Evolutionary conservation across 139 green algal species (phyloP).

Genomic region (Chlamydomonas sphaeroides): DNA sequence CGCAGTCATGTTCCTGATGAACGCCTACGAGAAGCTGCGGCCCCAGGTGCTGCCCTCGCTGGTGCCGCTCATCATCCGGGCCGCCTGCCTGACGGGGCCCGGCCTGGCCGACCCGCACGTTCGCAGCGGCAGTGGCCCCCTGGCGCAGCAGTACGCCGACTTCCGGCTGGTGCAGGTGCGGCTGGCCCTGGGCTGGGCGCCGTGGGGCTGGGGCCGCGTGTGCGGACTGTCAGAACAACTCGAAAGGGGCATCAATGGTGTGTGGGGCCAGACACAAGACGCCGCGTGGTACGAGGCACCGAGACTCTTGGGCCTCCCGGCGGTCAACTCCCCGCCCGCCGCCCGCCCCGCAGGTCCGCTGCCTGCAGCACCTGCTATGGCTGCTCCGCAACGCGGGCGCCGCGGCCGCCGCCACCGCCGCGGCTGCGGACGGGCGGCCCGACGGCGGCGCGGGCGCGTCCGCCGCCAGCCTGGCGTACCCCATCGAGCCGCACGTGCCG

Average conservation of each 20-base stretch:
- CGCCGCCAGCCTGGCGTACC: constrained; percentile 12
- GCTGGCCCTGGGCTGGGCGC: background rate
- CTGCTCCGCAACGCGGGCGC: constrained; percentile 7
- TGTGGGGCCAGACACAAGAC: too few relatives aligned
- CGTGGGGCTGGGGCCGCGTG: too few relatives aligned
- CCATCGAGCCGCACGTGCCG: constrained; percentile 33
- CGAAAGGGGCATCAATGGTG: too few relatives aligned
- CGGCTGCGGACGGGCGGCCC: background rate
- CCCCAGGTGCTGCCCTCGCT: constrained; percentile 56
- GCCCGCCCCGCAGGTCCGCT: constrained; percentile 9
- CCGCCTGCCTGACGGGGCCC: constrained; percentile 58
- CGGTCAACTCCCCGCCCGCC: too few relatives aligned
- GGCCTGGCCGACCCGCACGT: constrained; percentile 22
- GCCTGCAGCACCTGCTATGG: constrained; percentile 18
- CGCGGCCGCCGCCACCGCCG: background rate
- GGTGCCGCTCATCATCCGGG: constrained; percentile 71
- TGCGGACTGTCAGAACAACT: too few relatives aligned
- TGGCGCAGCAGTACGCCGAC: constrained; percentile 42
- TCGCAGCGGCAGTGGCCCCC: constrained; percentile 13
- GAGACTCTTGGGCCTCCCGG: too few relatives aligned
- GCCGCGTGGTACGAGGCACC: too few relatives aligned
- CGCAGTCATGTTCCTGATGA: constrained; percentile 86
- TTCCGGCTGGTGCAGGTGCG: constrained; percentile 32
- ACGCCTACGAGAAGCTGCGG: constrained; percentile 72
- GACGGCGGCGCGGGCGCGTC: background rate